Percentiles rank a stretch among this genome's conserved stretches.
phyloP scores from a whole-genome alignment of 2,329 filamentous ascomycete species.

The Drechslerella coelobrocha region DNA sequence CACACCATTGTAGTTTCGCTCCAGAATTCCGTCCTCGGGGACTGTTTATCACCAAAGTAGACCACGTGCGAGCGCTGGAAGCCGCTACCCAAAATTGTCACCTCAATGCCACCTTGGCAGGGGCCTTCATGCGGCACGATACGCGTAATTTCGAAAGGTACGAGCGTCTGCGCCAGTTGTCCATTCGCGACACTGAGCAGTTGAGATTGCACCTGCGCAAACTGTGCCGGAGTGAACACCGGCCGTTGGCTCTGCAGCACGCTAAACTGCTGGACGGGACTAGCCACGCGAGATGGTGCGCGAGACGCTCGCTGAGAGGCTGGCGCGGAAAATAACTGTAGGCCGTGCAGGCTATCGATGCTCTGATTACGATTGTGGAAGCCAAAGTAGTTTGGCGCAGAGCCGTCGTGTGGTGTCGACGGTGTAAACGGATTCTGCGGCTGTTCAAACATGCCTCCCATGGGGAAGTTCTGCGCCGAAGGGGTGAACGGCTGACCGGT shows the following conservation, averaged over 20 bases:
- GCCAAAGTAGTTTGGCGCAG: slow-evolving; percentile 66
- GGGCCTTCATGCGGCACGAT: slow-evolving; percentile 84
- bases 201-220: slow-evolving; percentile 47
- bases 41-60: slow-evolving; percentile 76
- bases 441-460: slow-evolving; percentile 60
- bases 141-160: slow-evolving; percentile 50
- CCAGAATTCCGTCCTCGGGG: slow-evolving; percentile 80
- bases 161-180: slow-evolving; percentile 38
- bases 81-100: slow-evolving; percentile 79
- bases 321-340: slow-evolving; percentile 74
- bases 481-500: slow-evolving; percentile 66
- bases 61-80: slow-evolving; percentile 83
- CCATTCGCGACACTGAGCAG: slow-evolving; percentile 47
- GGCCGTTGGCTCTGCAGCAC: slow-evolving; percentile 33
- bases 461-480: slow-evolving; percentile 60
- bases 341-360: slow-evolving; percentile 70
- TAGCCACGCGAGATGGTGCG: slow-evolving; percentile 61
- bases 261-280: slow-evolving; percentile 46
- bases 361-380: slow-evolving; percentile 67
- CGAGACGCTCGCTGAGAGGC: slow-evolving; percentile 76
- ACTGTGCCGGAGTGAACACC: slow-evolving; percentile 38
- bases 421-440: slow-evolving; percentile 25
- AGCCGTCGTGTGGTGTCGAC: slow-evolving; percentile 65
- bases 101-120: slow-evolving; percentile 82
- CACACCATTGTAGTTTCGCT: slow-evolving; percentile 80